phyloP scores from a whole-genome alignment of 2,329 filamentous ascomycete genomes.

The Xylariaceae sp. region DNA sequence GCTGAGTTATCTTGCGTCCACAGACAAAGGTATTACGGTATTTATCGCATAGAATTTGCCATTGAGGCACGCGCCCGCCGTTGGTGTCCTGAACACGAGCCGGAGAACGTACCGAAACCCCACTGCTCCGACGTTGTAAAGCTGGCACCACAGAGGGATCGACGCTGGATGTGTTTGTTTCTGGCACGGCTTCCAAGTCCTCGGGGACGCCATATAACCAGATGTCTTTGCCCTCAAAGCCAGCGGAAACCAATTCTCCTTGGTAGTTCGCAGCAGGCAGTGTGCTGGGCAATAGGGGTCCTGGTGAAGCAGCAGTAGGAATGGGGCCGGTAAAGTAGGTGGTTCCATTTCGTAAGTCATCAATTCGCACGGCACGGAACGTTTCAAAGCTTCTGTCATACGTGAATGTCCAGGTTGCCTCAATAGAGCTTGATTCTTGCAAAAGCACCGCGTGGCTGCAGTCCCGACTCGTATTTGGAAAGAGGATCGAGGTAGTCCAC shows the following conservation, averaged over 20 bases:
- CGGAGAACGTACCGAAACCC: conserved; percentile 36
- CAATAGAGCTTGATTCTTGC: conserved; percentile 55
- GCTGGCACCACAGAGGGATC: conserved; percentile 24
- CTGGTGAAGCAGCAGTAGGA: conserved; percentile 45
- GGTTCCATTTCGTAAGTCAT: conserved; percentile 70
- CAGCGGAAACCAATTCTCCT: conserved; percentile 69
- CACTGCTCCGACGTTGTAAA: conserved; percentile 36
- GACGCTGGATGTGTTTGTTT: conserved; percentile 27
- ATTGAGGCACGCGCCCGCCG: conserved; percentile 52
- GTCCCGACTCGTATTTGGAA: conserved; percentile 74
- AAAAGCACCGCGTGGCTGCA: conserved; percentile 74
- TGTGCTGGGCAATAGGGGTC: conserved; percentile 63
- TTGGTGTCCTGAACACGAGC: conserved; percentile 32
- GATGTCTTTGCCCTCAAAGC: conserved; percentile 67
- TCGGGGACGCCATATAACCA: conserved; percentile 79
- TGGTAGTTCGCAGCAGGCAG: conserved; percentile 64
- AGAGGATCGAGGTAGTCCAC: conserved; percentile 83
- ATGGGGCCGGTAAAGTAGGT: conserved; percentile 74
- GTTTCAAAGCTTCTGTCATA: conserved; percentile 74
- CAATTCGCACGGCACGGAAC: conserved; percentile 71
- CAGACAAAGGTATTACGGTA: conserved; percentile 66
- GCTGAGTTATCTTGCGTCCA: conserved; percentile 60
- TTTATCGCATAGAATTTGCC: conserved; percentile 66
- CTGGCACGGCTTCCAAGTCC: conserved; percentile 60
- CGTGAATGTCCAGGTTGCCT: conserved; percentile 72